Base-by-base conservation (phyloP, 2,329 filamentous ascomycete genomes). In the Colletotrichum caudatum region DNA sequence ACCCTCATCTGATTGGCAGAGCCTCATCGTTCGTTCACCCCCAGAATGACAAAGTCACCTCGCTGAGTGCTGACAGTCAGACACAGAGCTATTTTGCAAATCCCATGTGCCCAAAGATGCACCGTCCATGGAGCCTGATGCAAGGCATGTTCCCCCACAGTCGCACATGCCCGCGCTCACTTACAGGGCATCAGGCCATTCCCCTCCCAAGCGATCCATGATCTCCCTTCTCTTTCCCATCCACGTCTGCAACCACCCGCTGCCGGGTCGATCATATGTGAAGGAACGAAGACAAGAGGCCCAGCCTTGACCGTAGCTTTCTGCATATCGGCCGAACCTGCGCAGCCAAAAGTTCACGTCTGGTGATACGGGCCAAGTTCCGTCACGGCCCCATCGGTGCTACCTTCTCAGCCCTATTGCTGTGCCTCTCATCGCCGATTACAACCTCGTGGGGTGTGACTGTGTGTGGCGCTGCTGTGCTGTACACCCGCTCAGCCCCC, bases 401-500 rank as follows among this genome's bases (percentile, higher is more conserved):
- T 33, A 18, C 4, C 29, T 39, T 48, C 44, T 69, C 69, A 69
- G 66, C 69, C 66, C 69, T 72, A 69, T 41, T 72, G 39, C 65
- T 46, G 65, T 72, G 66, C 69, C 46, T 29, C 58, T 53, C 35
- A 64, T 64, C 69, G 59, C 53, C 69, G 58, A 69, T 69, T 64
- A 5, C 16, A 16, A 39, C 39, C 35, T 62, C 37, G 53, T 59
- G 59, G 65, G 48, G 69, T 74, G 69, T 74, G 67, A 70, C 41
- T 71, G 62, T 59, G 72, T 46, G 33, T 68, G 53, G 39, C 67
- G 37, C 69, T 51, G 64, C 61, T 69, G 57, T 59, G 69, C 57
- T 72, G 63, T 72, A 50, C 66, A 50, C 44, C 39, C n/a, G 60
- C 72, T 73, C 65, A 66, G 72, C 69, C 72, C 71, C 60, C 50